These are phyloP conservation scores for Epichloe baconii DNA, from an alignment of 2,329 filamentous ascomycete genomes.

Conservation along the genomic window DNA sequence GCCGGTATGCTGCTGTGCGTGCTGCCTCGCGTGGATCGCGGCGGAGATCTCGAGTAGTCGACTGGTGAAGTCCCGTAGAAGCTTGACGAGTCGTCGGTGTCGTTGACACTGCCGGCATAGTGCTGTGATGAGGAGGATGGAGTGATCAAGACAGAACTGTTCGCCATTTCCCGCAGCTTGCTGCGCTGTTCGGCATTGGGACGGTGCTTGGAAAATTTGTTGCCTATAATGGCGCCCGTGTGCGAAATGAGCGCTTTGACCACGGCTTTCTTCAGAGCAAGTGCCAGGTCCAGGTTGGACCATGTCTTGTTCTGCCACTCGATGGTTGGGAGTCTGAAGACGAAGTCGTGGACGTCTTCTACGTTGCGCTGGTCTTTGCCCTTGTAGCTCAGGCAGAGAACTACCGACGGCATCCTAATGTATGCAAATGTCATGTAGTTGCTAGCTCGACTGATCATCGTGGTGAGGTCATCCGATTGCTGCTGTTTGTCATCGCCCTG, in stretches of 20 bases:
- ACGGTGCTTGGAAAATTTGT: conserved; percentile 86
- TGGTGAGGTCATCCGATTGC: conserved; percentile 76
- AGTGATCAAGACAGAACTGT: conserved; percentile 51
- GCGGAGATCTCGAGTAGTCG: conserved; percentile 47
- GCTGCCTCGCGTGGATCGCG: conserved; percentile 35
- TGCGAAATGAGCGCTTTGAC: conserved; percentile 90
- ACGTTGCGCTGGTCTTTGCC: conserved; percentile 91
- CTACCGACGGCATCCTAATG: conserved; percentile 88
- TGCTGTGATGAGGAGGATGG: conserved; percentile 24
- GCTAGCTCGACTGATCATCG: conserved; percentile 91
- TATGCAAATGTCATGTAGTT: conserved; percentile 97
- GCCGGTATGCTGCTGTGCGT: conserved; percentile 34
- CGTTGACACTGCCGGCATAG: conserved; percentile 30
- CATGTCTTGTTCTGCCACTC: conserved; percentile 99
- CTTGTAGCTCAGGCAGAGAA: conserved; percentile 92
- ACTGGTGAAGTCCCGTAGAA: conserved; percentile 39
- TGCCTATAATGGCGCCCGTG: conserved; percentile 89
- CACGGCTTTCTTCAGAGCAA: conserved; percentile 88
- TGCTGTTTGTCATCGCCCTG: conserved; percentile 44
- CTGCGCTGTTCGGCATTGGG: conserved; percentile 68
- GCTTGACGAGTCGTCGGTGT: conserved; percentile 45
- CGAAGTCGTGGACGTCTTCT: conserved; percentile 93
- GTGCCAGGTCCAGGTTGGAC: conserved; percentile 89
- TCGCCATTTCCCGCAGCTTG: conserved; percentile 73
- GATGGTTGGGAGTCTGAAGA: conserved; percentile 86